Percentiles rank a stretch among this genome's conserved stretches.
Evolutionary conservation across 2,329 filamentous ascomycete species (phyloP).

Genomic region (Fusarium oxysporum): DNA sequence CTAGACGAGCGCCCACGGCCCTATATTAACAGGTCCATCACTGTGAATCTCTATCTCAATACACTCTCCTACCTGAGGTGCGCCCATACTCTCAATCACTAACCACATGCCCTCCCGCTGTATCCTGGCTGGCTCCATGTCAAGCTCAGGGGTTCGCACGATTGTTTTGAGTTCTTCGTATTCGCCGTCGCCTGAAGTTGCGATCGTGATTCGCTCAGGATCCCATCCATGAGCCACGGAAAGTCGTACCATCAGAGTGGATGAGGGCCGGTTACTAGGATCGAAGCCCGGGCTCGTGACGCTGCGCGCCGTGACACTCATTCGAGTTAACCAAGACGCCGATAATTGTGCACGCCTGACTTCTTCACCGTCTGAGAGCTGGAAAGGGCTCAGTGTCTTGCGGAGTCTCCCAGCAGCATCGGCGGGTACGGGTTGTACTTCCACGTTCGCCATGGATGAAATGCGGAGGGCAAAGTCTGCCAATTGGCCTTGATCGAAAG

Average conservation of each 20-base stretch:
- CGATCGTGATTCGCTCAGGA: conserved; percentile 72
- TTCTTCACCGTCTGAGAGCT: conserved; percentile 58
- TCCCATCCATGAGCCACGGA: conserved; percentile 80
- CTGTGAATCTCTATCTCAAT: conserved; percentile 67
- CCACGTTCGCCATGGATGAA: conserved; percentile 69
- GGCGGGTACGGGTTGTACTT: conserved; percentile 70
- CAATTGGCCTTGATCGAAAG: conserved; percentile 84
- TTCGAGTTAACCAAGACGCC: conserved; percentile 66
- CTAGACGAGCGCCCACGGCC: conserved; percentile 55
- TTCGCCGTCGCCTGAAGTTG: conserved; percentile 76
- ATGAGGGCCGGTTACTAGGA: conserved; percentile 49
- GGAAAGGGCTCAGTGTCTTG: conserved; percentile 67
- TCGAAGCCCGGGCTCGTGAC: conserved; percentile 40
- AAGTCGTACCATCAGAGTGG: conserved; percentile 71
- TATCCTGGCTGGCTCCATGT: conserved; percentile 74
- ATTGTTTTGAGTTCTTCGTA: conserved; percentile 76
- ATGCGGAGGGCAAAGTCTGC: conserved; percentile 81
- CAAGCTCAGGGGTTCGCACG: conserved; percentile 78
- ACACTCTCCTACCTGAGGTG: conserved; percentile 53
- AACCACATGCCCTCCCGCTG: conserved; percentile 76
- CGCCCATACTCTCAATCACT: conserved; percentile 83
- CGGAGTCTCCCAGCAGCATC: conserved; percentile 81
- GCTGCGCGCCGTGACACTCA: conserved; percentile 54
- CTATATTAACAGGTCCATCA: conserved; percentile 58
- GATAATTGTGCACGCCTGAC: conserved; percentile 55